Base-by-base conservation (phyloP, 2,329 filamentous ascomycete species). In the Aspergillus pseudoterreus region DNA sequence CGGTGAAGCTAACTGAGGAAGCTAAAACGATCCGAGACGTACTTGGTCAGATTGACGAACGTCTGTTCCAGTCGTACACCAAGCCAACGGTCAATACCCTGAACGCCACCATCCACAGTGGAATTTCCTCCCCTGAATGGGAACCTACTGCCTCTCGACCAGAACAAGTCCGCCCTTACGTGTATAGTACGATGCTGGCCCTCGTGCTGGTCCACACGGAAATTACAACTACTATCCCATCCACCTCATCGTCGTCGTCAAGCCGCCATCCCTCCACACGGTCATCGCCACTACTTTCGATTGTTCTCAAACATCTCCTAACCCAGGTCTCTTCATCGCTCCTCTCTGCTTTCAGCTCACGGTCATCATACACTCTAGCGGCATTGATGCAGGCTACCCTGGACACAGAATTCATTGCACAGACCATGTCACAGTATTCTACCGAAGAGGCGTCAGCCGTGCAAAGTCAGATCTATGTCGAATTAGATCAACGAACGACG, bases 341-440 rank as follows among this genome's bases (percentile, higher is more conserved):
- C n/a, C 84, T 96, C 14, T 82, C 86, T 24, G 86, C 90, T 0
- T 96, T 97, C 78, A 78, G 81, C 69, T 68, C 77, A 33, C 84
- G 86, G 6, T 70, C 78, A 4, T 78, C 77, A 17, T 97, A 94
- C 72, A 81, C 84, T 1, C 83, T 99, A 0, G 79, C 87, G 4
- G 86, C 88, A 6, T 82, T 99, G 46, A 95, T 97, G 86, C 95
- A 99, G 73, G 95, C 95, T 1, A 99, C 94, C 0, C 82, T 99
- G 1, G 94, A 99, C 65, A 92, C 96, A 1, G 94, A 99, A 71
- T 97, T 99, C 66, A 86, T 97, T 51, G 90, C 92, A 1, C 94
- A 99, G 75, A 96, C 92, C 4, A 80, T 99, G 32, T 88, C 83
- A 54, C 86, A 92, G 60, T 99, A 95, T 71, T 94, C 90, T 0